These are phyloP conservation scores for Gaeumannomyces sp. DNA, from an alignment of 2,329 filamentous ascomycete species.

Conservation along the genomic window DNA sequence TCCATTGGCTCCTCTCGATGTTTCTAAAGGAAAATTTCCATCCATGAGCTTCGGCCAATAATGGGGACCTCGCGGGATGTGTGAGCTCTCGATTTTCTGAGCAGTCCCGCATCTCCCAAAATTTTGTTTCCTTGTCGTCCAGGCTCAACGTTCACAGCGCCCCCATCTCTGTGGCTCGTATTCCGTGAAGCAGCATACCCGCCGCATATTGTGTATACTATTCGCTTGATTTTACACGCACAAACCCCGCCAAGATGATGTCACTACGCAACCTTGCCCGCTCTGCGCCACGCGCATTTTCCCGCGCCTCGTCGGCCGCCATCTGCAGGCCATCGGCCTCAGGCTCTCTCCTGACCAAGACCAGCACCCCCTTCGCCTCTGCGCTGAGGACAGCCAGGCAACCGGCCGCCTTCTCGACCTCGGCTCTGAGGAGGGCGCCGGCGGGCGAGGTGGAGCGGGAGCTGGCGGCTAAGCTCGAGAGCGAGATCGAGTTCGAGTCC, in stretches of 20 bases:
- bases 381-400: slow-evolving; percentile 5
- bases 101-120: not conserved
- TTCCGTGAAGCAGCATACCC: not conserved
- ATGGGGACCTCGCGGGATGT: not conserved
- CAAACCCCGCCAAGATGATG: slow-evolving; percentile 50
- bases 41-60: slow-evolving; percentile 1
- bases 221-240: slow-evolving; percentile 10
- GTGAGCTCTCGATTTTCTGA: not conserved
- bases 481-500: slow-evolving; percentile 77
- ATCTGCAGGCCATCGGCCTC: slow-evolving; percentile 42
- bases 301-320: slow-evolving; percentile 48
- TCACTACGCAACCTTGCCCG: slow-evolving; percentile 61
- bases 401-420: slow-evolving; percentile 42
- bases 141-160: not conserved
- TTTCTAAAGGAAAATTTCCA: slow-evolving; percentile 2
- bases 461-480: slow-evolving; percentile 77
- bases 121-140: not conserved
- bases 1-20: not conserved
- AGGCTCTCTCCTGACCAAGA: slow-evolving; percentile 35
- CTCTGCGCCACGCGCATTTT: slow-evolving; percentile 57
- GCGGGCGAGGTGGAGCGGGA: slow-evolving; percentile 61
- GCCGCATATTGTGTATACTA: not conserved
- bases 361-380: slow-evolving; percentile 38
- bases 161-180: not conserved
- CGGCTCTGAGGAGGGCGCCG: slow-evolving; percentile 33